These are phyloP conservation scores for Plasmodium gallinaceum DNA, from an alignment of 169 alveolate species.

Conservation along the genomic window DNA sequence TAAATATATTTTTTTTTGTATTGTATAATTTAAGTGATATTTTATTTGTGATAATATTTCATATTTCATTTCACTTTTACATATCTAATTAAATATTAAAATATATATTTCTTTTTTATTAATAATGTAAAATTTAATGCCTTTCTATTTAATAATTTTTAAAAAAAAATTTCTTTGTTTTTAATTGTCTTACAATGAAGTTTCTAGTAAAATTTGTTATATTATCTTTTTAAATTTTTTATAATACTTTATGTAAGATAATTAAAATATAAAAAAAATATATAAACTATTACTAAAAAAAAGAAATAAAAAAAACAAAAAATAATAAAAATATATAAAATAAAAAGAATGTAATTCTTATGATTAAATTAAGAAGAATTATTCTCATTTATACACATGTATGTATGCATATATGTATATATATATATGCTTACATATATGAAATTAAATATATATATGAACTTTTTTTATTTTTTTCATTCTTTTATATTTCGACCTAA, in stretches of 20 bases:
- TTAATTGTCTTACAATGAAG: slow-evolving; percentile 19
- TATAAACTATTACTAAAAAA: too few species aligned
- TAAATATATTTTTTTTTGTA: background rate
- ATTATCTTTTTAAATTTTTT: too few species aligned
- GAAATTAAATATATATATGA: background rate
- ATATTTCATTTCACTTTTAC: background rate
- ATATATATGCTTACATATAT: background rate
- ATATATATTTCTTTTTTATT: slow-evolving; percentile 7
- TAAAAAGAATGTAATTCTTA: too few species aligned
- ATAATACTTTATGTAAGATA: too few species aligned
- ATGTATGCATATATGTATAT: background rate
- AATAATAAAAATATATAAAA: too few species aligned
- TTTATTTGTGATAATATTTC: background rate
- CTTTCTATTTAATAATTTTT: background rate
- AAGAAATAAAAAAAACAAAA: too few species aligned
- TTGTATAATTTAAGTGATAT: slow-evolving; percentile 1
- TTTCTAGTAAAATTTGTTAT: too few species aligned
- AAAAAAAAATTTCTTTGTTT: background rate
- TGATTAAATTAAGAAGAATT: background rate
- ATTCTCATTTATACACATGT: background rate
- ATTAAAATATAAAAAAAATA: too few species aligned
- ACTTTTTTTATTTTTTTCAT: background rate
- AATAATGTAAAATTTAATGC: background rate
- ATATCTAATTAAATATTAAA: background rate
- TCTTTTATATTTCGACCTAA: slow-evolving; percentile 5